phyloP scores from a whole-genome alignment of 495 filamentous ascomycete species.

The Neurospora sp. region DNA sequence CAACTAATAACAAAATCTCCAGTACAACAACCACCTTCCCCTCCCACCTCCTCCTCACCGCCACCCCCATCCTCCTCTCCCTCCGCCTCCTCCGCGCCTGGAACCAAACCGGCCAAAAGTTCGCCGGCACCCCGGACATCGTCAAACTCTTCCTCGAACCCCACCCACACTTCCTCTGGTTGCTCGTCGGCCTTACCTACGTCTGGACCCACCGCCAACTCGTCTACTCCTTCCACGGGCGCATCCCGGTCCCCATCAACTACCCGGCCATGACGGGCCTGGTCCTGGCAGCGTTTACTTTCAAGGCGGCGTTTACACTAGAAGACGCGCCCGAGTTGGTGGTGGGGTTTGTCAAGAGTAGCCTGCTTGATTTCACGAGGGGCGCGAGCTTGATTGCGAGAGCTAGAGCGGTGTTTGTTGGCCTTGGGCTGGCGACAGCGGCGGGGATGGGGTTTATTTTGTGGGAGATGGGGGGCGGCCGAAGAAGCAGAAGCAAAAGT shows the following conservation, averaged over 20 bases:
- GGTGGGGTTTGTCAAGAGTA: conserved; percentile 32
- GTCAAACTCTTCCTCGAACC: conserved; percentile 54
- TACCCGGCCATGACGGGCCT: conserved; percentile 26
- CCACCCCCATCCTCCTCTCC: conserved; percentile 27
- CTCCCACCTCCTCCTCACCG: conserved; percentile 5
- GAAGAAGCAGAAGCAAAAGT: conserved; percentile 9
- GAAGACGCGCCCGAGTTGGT: conserved; percentile 83
- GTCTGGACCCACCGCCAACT: conserved; percentile 28
- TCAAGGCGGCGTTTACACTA: conserved; percentile 73
- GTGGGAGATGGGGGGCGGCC: background rate
- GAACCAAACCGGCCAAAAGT: conserved; percentile 97
- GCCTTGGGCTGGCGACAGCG: conserved; percentile 35
- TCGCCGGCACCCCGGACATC: conserved; percentile 79
- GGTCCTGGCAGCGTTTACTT: conserved; percentile 53
- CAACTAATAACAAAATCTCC: background rate
- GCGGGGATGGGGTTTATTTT: conserved; percentile 24
- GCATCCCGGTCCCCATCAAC: conserved; percentile 18
- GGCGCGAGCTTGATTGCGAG: too few relatives aligned
- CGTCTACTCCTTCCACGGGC: conserved; percentile 21
- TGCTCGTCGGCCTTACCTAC: conserved; percentile 62
- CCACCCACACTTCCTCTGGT: conserved; percentile 61
- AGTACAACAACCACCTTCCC: conserved; percentile 1
- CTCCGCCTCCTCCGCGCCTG: conserved; percentile 64
- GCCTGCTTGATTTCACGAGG: conserved; percentile 27
- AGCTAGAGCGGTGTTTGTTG: conserved; percentile 32